Evolutionary conservation across 139 green algal species (phyloP).

Genomic region (Chlorella vulgaris): DNA sequence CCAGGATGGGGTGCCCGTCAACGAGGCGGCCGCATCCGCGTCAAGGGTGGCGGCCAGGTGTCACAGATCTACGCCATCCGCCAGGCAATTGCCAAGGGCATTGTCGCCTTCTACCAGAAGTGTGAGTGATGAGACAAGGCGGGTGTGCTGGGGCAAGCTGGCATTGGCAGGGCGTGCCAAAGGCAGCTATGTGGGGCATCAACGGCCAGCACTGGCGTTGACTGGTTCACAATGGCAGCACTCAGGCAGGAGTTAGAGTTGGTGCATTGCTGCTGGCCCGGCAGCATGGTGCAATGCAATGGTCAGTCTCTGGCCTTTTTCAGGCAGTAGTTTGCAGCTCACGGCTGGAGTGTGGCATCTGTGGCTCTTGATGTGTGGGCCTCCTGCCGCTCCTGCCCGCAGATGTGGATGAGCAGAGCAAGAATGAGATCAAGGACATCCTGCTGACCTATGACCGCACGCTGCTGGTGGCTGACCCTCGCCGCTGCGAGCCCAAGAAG

Average conservation of each 20-base stretch:
- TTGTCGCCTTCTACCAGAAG: conserved; percentile 99
- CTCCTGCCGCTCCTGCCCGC: background rate
- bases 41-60: conserved; percentile 96
- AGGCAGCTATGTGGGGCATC: background rate
- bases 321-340: no score
- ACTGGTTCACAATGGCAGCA: no score
- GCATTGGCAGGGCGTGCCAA: background rate
- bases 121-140: conserved; percentile 71
- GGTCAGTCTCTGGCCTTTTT: no score
- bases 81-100: conserved; percentile 97
- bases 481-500: conserved; percentile 99
- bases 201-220: no score
- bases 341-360: background rate
- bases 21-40: conserved; percentile 74
- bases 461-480: conserved; percentile 96
- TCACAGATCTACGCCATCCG: conserved; percentile 95
- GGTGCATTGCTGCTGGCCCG: no score
- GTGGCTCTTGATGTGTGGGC: background rate
- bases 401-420: conserved; percentile 98
- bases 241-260: no score
- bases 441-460: conserved; percentile 97
- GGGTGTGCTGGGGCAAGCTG: no score
- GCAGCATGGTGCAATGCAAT: no score
- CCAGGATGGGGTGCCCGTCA: background rate
- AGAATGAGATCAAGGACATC: conserved; percentile 98